Evolutionary conservation across 1,284 basidiomycete species (phyloP).

Genomic region (Kwoniella shivajii): DNA sequence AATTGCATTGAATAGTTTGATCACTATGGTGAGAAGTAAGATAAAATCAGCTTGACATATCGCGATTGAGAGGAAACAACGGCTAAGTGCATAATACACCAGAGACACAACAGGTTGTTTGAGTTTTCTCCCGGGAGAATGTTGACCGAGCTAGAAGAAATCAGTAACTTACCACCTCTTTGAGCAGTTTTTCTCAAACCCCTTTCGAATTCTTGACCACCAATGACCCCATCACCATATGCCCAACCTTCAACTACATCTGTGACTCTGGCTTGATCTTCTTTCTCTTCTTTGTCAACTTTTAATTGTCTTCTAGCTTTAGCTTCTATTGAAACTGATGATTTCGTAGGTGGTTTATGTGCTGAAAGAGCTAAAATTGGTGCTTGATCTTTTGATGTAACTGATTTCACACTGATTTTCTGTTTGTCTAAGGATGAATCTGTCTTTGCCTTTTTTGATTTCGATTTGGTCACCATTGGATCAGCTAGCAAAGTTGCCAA

Average conservation of each 20-base stretch:
- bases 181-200: conserved; percentile 54
- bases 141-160: neutral
- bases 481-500: conserved; percentile 50
- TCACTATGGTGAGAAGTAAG: conserved; percentile 36
- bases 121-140: neutral
- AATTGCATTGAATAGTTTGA: conserved; percentile 57
- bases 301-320: conserved; percentile 44
- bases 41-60: neutral
- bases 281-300: conserved; percentile 46
- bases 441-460: conserved; percentile 22
- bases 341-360: conserved; percentile 33
- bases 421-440: neutral
- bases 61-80: too few species aligned
- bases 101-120: neutral
- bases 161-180: conserved; percentile 51
- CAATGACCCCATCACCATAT: conserved; percentile 35
- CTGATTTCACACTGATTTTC: conserved; percentile 2
- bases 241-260: conserved; percentile 53
- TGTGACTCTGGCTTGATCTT: conserved; percentile 48
- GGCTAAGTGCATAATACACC: too few species aligned
- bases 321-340: conserved; percentile 27
- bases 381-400: conserved; percentile 11
- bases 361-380: conserved; percentile 48
- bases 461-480: conserved; percentile 22
- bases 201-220: conserved; percentile 54